Evolutionary conservation across 2,329 filamentous ascomycete genomes (phyloP).

Genomic region (Anthostomella pinea): DNA sequence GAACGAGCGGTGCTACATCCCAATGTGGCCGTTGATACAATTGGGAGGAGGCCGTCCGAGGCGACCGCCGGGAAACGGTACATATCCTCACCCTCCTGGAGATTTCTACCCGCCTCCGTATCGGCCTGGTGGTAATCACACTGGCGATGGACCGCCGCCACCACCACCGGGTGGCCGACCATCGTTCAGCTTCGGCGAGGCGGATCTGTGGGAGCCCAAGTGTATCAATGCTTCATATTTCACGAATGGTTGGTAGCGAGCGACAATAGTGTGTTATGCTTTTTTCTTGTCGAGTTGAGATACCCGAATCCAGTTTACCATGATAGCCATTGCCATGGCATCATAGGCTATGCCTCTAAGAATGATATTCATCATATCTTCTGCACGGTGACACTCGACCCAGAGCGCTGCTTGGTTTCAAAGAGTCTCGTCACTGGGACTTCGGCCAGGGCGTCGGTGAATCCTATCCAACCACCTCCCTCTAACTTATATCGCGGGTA

Average conservation of each 20-base stretch:
- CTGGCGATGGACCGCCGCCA: neutral
- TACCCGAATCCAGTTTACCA: too few species aligned
- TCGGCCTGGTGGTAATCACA: neutral
- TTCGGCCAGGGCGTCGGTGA: too few species aligned
- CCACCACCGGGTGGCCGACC: constrained; percentile 16
- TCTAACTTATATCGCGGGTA: too few species aligned
- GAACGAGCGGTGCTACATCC: constrained; percentile 47
- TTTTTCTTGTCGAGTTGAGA: neutral
- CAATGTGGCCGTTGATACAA: constrained; percentile 46
- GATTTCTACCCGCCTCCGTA: neutral
- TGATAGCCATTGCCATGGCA: too few species aligned
- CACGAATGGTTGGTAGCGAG: neutral
- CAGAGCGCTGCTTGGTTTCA: too few species aligned
- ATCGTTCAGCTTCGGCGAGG: constrained; percentile 17
- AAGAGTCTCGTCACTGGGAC: too few species aligned
- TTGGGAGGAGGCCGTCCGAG: constrained; percentile 8
- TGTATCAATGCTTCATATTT: constrained; percentile 10
- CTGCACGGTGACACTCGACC: too few species aligned
- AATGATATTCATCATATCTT: too few species aligned
- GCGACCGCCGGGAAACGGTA: constrained; percentile 13
- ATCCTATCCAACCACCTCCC: too few species aligned
- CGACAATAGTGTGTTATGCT: neutral
- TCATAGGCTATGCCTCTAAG: too few species aligned
- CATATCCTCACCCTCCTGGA: constrained; percentile 6
- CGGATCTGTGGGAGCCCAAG: constrained; percentile 30